phyloP scores from a whole-genome alignment of 139 green algal genomes.

The Pleodorina starrii region DNA sequence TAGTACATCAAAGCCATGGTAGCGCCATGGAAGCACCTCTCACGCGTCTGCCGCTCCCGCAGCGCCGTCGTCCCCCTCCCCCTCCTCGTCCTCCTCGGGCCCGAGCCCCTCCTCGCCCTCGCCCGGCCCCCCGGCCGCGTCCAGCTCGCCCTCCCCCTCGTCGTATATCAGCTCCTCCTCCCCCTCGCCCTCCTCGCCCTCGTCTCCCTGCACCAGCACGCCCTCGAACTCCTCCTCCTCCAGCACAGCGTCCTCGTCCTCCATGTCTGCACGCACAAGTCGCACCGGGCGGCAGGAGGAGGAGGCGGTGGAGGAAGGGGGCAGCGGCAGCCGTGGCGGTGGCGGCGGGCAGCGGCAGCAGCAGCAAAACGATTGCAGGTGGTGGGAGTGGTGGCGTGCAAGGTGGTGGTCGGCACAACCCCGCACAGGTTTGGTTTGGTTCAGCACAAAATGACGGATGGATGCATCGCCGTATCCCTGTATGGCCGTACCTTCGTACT shows the following conservation, averaged over 20 bases:
- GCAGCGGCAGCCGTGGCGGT: too few relatives aligned
- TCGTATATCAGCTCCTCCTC: constrained; percentile 6
- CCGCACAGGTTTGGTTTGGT: too few relatives aligned
- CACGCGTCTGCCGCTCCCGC: too few relatives aligned
- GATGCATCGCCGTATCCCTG: not conserved
- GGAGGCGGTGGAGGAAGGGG: not conserved
- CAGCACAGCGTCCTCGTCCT: not conserved
- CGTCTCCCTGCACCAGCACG: not conserved
- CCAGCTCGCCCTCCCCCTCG: not conserved
- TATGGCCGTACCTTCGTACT: not conserved
- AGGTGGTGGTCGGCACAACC: too few relatives aligned
- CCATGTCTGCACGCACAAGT: not conserved
- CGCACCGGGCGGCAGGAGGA: too few relatives aligned
- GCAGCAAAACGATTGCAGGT: too few relatives aligned
- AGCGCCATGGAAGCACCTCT: too few relatives aligned
- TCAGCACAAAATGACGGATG: too few relatives aligned
- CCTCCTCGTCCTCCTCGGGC: not conserved
- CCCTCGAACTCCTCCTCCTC: constrained; percentile 6
- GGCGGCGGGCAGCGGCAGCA: too few relatives aligned
- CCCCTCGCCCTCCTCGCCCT: not conserved
- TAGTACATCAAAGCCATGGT: too few relatives aligned
- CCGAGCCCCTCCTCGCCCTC: not conserved
- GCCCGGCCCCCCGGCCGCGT: not conserved
- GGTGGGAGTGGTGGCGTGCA: too few relatives aligned
- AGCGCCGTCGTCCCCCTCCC: too few relatives aligned